A percentile compares a stretch with the other conserved stretches of the same genome.
Evolutionary conservation across 306 rosid species (phyloP).

Genomic region (Dalbergia cultrata): DNA sequence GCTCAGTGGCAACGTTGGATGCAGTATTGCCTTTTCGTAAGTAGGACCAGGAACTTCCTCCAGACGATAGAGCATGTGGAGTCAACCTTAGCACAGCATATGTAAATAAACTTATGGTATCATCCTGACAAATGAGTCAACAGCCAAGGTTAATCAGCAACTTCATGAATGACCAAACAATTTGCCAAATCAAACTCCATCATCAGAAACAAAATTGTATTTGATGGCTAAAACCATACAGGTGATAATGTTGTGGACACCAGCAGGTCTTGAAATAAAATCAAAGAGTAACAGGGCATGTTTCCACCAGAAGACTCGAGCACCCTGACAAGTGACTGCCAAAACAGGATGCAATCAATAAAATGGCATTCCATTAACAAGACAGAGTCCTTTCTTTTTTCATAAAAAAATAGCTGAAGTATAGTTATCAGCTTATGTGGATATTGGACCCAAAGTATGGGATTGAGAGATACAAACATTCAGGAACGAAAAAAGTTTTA

Average conservation of each 20-base stretch:
- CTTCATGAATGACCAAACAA: conserved; percentile 38
- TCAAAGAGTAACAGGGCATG: conserved; percentile 78
- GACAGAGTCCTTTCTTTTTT: conserved; percentile 14
- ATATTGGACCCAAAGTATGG: background rate
- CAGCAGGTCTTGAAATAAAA: conserved; percentile 92
- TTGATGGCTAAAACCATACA: conserved; percentile 70
- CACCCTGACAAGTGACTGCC: conserved; percentile 89
- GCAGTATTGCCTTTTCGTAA: conserved; percentile 77
- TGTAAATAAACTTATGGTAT: conserved; percentile 86
- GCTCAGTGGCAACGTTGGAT: conserved; percentile 57
- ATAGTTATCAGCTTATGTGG: conserved; percentile 22
- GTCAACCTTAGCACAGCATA: conserved; percentile 95
- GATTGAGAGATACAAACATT: conserved; percentile 5
- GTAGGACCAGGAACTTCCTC: conserved; percentile 93
- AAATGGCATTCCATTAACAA: conserved; percentile 30
- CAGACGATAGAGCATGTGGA: conserved; percentile 82
- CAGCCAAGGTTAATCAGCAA: conserved; percentile 40
- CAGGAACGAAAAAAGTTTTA: conserved; percentile 5
- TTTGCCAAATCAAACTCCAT: conserved; percentile 21
- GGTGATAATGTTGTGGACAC: conserved; percentile 96
- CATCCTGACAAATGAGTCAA: conserved; percentile 70
- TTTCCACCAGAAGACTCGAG: conserved; percentile 86
- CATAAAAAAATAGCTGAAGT: background rate
- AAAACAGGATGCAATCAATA: conserved; percentile 47
- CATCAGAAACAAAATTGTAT: conserved; percentile 30